Conservation (phyloP, 73 alveolate genomes). For the Breviolum minutum region DNA sequence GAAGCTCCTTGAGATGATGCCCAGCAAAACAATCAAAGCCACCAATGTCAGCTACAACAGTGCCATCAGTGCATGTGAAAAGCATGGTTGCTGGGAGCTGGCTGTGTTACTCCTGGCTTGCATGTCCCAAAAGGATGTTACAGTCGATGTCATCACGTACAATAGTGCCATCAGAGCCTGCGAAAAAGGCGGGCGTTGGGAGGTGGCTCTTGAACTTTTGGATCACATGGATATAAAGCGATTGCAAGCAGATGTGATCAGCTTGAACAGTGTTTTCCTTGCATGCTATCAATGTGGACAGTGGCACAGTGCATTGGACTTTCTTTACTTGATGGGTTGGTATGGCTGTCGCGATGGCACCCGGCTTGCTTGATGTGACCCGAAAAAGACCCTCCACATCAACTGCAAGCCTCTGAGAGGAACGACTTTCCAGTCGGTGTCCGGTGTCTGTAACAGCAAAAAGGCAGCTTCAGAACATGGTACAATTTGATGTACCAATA, state of each 20-base stretch:
- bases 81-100: constrained; percentile 15
- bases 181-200: constrained; percentile 56
- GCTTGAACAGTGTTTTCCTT: constrained; percentile 51
- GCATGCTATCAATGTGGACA: constrained; percentile 68
- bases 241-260: constrained; percentile 43
- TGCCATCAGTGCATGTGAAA: constrained; percentile 51
- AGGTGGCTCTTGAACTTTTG: constrained; percentile 6
- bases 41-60: constrained; percentile 49
- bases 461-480: no score
- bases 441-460: no score
- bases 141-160: constrained; percentile 2
- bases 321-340: background rate
- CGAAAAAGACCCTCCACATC: background rate
- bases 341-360: constrained; percentile 2
- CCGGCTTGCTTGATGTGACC: constrained; percentile 18
- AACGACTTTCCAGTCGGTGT: no score
- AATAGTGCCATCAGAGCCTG: constrained; percentile 69
- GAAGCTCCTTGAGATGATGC: background rate
- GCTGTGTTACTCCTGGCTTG: background rate
- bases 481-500: no score
- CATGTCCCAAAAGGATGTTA: background rate
- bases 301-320: constrained; percentile 24
- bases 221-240: background rate
- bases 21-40: background rate
- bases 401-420: background rate